A percentile compares a stretch with the other conserved stretches of the same genome.
Conservation (phyloP, 192 early-diverging fungal species). For the Gigaspora rosea region DNA sequence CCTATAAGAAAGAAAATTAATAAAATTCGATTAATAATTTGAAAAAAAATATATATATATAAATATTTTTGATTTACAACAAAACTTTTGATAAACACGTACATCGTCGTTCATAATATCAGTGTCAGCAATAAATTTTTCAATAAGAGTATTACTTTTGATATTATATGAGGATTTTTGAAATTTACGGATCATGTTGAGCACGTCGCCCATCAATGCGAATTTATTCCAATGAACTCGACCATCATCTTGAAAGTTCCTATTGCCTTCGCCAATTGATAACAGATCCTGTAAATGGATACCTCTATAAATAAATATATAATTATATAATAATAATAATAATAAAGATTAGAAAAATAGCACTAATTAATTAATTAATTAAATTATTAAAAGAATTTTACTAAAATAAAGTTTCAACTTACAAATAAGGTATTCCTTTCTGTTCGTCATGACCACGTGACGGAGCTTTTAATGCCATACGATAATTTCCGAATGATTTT, state of each 20-base stretch:
- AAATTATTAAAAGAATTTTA: too few species aligned
- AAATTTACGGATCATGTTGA: constrained; percentile 61
- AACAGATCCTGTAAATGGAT: constrained; percentile 71
- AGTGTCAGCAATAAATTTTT: constrained; percentile 38
- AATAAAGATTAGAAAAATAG: not conserved
- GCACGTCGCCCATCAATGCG: constrained; percentile 63
- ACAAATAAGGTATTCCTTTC: constrained; percentile 80
- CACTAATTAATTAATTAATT: not conserved
- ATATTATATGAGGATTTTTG: constrained; percentile 46
- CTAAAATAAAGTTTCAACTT: constrained; percentile 34
- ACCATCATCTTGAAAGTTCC: constrained; percentile 62
- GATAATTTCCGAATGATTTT: constrained; percentile 64
- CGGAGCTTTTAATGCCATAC: constrained; percentile 55
- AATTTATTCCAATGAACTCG: constrained; percentile 76
- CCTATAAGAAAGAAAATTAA: constrained; percentile 33
- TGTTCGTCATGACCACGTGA: constrained; percentile 36
- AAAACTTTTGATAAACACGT: not conserved
- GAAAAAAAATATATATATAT: too few species aligned
- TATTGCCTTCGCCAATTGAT: constrained; percentile 72
- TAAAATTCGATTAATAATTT: not conserved
- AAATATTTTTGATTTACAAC: too few species aligned
- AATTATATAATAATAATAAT: constrained; percentile 14
- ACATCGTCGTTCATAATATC: constrained; percentile 41
- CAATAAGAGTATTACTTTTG: constrained; percentile 42
- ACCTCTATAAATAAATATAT: constrained; percentile 45